phyloP scores from a whole-genome alignment of 257 asterid genomes.

The Solanum clarkiae region DNA sequence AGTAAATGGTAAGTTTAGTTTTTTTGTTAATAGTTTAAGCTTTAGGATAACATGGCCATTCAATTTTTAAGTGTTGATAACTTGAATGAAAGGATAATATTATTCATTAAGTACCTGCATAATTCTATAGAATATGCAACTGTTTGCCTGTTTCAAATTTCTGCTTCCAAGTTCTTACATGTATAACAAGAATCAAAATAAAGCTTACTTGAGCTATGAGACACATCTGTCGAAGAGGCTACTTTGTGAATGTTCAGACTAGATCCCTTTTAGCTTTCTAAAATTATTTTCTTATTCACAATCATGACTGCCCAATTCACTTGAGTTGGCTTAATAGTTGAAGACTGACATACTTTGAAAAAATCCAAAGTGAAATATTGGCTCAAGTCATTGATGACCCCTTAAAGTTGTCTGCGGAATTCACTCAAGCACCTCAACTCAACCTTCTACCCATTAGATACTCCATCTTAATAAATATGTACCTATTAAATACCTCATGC shows the following conservation, averaged over 20 bases:
- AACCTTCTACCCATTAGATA: not conserved
- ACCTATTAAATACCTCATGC: not conserved
- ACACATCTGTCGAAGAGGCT: not conserved
- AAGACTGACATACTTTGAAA: not conserved
- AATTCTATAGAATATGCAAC: not conserved
- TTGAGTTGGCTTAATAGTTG: not conserved
- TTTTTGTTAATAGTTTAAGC: not conserved
- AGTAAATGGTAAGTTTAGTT: not conserved
- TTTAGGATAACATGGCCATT: not conserved
- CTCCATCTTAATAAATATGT: not conserved
- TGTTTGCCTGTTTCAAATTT: not conserved
- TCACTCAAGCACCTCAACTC: not conserved
- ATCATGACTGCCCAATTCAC: not conserved
- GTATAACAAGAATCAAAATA: not conserved
- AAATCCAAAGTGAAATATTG: not conserved
- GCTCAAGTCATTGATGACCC: not conserved
- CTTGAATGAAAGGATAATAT: not conserved
- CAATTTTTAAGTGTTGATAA: not conserved
- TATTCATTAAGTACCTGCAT: not conserved
- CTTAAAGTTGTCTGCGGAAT: not conserved
- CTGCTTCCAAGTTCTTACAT: not conserved
- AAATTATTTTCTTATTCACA: not conserved
- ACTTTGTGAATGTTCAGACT: not conserved
- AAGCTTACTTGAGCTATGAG: not conserved
- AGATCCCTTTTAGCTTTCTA: not conserved